Base-by-base conservation (phyloP, 2,329 filamentous ascomycete species). In the Shiraia bambusicola region DNA sequence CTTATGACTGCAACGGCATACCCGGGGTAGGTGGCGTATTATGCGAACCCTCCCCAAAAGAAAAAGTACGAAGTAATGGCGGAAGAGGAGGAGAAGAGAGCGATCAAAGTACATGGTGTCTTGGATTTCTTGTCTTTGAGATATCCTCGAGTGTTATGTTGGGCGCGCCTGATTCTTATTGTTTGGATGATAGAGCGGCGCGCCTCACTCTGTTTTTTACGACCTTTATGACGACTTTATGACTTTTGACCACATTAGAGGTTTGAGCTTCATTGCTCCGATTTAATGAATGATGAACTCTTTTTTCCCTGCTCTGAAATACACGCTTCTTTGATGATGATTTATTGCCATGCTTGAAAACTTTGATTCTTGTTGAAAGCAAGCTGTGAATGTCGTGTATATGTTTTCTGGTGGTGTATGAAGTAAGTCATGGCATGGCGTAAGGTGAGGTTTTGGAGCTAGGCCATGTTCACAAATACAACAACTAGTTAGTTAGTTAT, bases 131-230 rank as follows among this genome's bases (percentile, higher is more conserved):
- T 50, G 52, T 52, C 42, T 15, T 31, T 31, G 27, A 45, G 45
- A 65, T 66, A 65, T 64, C 59, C 47, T 59, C 37, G 64, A 65
- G 63, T 65, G 64, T 65, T 52, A 65, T 47, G 61, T 54, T 41
- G 60, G 63, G 63, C 56, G 53, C 28, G 14, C 14, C 33, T 26
- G n/a, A 22, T 28, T 16, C 24, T 38, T 50, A 48, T 50, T 22
- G 4, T 8, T 22, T 22, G 19, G 19, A 22, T 22, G 8, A 8
- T 4, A 22, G 8, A 22, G 36, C 22, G 14, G 25, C 37, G 32
- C 49, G 57, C 61, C 62, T 67, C 63, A 65, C 63, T 65, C 63
- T n/a, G n/a, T n/a, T 60, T 56, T 58, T 56, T 56, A 66, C 49
- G 53, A 50, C 53, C 4, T 22, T 60, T 56, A 59, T 56, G 58